phyloP scores from a whole-genome alignment of 2,329 filamentous ascomycete species.

The Claviceps sp. region DNA sequence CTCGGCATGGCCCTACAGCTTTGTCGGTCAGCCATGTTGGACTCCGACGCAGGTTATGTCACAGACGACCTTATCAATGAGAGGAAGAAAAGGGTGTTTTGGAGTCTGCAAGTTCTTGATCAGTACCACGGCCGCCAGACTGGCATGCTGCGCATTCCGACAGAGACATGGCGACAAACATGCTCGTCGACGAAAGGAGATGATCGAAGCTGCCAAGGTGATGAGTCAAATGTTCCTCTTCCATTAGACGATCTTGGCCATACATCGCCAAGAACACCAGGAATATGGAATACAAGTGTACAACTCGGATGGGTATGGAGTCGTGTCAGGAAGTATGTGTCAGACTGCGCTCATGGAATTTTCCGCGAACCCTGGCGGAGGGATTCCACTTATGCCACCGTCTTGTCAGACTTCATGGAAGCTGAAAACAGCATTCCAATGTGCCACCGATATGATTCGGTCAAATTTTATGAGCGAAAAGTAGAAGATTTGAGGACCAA shows the following conservation, averaged over 20 bases:
- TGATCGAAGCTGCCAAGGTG: conserved; percentile 10
- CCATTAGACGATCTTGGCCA: conserved; percentile 31
- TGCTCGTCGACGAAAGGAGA: conserved; percentile 13
- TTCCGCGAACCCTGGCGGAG: conserved; percentile 37
- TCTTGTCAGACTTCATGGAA: conserved; percentile 37
- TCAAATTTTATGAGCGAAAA: conserved; percentile 37
- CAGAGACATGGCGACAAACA: conserved; percentile 26
- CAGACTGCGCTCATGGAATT: conserved; percentile 31
- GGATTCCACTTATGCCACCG: conserved; percentile 36
- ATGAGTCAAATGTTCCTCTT: conserved; percentile 23
- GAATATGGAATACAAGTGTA: conserved; percentile 36
- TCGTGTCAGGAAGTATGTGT: conserved; percentile 30
- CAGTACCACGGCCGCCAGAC: conserved; percentile 35
- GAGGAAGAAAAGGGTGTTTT: conserved; percentile 35
- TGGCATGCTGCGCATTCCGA: conserved; percentile 27
- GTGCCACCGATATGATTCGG: conserved; percentile 38
- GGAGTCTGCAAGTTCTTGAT: conserved; percentile 36
- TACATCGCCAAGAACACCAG: conserved; percentile 24
- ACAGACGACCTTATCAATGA: conserved; percentile 22
- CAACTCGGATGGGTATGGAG: conserved; percentile 40
- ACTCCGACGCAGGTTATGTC: conserved; percentile 26
- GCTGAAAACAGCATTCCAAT: conserved; percentile 34
- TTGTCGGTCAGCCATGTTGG: conserved; percentile 35
- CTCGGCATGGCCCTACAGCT: conserved; percentile 36
- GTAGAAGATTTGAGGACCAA: conserved; percentile 30